Evolutionary conservation across 2,329 filamentous ascomycete species (phyloP).

Genomic region (Pseudocercospora macadamiae): DNA sequence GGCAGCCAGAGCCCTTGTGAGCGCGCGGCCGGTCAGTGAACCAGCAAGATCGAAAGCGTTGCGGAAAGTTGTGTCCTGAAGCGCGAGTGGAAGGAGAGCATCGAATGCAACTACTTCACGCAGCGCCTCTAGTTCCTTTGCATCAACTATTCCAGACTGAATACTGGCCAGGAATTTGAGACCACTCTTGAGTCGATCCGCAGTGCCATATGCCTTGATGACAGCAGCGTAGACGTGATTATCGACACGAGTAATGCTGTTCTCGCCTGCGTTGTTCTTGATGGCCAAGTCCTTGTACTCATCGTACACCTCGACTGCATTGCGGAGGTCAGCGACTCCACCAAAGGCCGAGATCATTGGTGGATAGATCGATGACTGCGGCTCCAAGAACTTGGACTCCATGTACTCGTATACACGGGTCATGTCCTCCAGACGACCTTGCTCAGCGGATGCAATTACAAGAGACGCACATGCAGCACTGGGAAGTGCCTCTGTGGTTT

Average conservation of each 20-base stretch:
- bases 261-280: constrained; percentile 73
- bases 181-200: constrained; percentile 78
- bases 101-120: constrained; percentile 71
- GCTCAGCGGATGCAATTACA: constrained; percentile 82
- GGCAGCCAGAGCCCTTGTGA: constrained; percentile 67
- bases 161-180: constrained; percentile 85
- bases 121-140: constrained; percentile 51
- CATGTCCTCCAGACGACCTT: constrained; percentile 84
- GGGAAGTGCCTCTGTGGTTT: constrained; percentile 66
- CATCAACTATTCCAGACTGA: constrained; percentile 56
- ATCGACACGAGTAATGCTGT: constrained; percentile 72
- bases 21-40: constrained; percentile 60
- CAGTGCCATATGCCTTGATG: constrained; percentile 83
- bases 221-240: constrained; percentile 87
- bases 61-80: constrained; percentile 69
- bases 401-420: constrained; percentile 88
- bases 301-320: constrained; percentile 92
- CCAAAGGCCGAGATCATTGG: constrained; percentile 96
- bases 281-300: constrained; percentile 91
- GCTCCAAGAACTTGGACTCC: constrained; percentile 74
- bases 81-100: constrained; percentile 78
- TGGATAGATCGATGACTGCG: constrained; percentile 81
- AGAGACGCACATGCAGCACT: constrained; percentile 82
- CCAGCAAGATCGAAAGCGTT: constrained; percentile 75
- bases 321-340: constrained; percentile 75